Base-by-base conservation (phyloP, 495 filamentous ascomycete genomes). In the Beverwykella pulmonaria region DNA sequence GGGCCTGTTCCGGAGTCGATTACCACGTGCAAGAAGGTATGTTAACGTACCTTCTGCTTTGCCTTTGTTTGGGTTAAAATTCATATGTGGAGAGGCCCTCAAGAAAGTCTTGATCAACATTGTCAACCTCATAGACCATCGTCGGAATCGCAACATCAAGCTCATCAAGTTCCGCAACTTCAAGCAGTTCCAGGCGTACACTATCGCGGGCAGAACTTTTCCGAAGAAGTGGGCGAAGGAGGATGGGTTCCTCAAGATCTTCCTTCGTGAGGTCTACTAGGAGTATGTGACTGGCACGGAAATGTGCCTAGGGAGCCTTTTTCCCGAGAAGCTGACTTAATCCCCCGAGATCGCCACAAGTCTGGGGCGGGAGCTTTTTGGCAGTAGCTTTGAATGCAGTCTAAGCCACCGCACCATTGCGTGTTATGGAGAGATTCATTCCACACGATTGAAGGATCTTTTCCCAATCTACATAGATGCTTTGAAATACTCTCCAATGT, bases 81-180 rank as follows among this genome's bases (percentile, higher is more conserved):
- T 26, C 5, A 53, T 53, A 25, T 9, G 17, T 53, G n/a, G 49
- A 4, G 5, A 14, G 25, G 25, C 26, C 49, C 14, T 25, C 25
- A 53, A 34, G 5, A 34, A 12, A 20, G 49, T 27, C 9, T 32
- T 62, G 32, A 30, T 86, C 69, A 85, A 85, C 63, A 76, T 84
- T 29, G 74, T 85, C 1, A 82, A 86, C 68, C 70, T 84, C 1
- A 76, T 85, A 14, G 79, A 87, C 19, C 72, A 75, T 23, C 75
- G 76, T 58, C 77, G 74, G 8, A 56, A 17, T 68, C 69, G 3
- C 65, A 69, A 1, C 61, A 59, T 62, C 3, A 50, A 47, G 3
- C 72, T 81, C 3, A 53, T 60, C 30, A 63, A 71, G 22, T 84
- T 82, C 73, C 26, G 39, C 0, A 72, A 59, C 27, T 62, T 73